Evolutionary conservation across 1,139 yeast genomes (phyloP), one percentile per base, ranked within the genome.

Genomic region (Komagataea norvegica): DNA sequence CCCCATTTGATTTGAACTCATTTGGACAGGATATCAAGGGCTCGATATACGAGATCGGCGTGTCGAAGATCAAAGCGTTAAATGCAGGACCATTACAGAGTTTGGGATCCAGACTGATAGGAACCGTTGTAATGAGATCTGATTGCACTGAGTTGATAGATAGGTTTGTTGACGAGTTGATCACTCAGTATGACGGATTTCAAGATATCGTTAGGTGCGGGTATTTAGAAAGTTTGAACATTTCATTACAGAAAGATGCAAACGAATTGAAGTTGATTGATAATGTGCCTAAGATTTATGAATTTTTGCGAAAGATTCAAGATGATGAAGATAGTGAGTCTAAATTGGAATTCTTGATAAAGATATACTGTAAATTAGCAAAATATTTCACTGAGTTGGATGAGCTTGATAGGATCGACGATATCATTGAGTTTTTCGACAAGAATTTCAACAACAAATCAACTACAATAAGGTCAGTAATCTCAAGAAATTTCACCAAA

Each of bases 1-100:
- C 79, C 0, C 96, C 97, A 0, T 88, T 88, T 53, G 68, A 72
- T 3, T 62, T 88, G 30, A 60, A 56, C 1, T 53, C 62, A 0
- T 61, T 81, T 31, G 63, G 62, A 11, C 45, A 49, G 0, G 55
- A 58, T 5, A 46, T 76, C 10, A 61, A 68, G 2, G 37, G 46
- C 0, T 38, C 59, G 7, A 50, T 84, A 0, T 68, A 63, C 38
- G 35, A 49, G 0, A 46, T 69, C 8, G 68, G 71, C 3, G 19
- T 47, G 15, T 30, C 34, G 3, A 60, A 60, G 45, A 55, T 73
- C 27, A 60, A 60, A 36, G 60, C 60, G 45, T 55, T 73, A 29
- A 60, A 60, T 35, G 55, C 71, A 14, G 77, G 79, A 2, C 71
- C 75, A 25, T 68, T 74, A 37, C 62, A 70, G 9, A 54, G 55